Base-by-base conservation (phyloP, 805 yeast genomes). In the Metschnikowia matae region DNA sequence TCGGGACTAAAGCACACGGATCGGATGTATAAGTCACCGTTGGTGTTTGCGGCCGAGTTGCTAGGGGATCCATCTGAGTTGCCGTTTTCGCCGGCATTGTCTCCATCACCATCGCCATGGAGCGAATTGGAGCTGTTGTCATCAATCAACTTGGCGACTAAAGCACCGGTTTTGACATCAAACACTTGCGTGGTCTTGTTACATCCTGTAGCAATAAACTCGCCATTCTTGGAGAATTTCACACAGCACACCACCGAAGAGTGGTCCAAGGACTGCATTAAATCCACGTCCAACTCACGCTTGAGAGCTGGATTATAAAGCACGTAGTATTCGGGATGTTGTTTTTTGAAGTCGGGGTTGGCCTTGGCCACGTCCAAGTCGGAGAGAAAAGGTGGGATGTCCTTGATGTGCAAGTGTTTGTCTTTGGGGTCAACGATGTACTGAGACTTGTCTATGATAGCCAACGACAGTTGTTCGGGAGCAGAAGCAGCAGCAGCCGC, bases 1-100 rank as follows among this genome's bases (percentile, higher is more conserved):
- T 92, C 97, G 45, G 99, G 97, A 3, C 96, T 87, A 74, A 92
- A 92, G 67, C 97, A 91, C 48, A 94, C 97, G 2, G 96, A 87
- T 62, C 99, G 82, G 58, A 92, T 91, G 72, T 92, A 92, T 63
- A 92, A 77, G 69, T 92, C 98, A 48, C 88, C 90, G 53, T 80
- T 83, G 53, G 81, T 81, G 32, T 82, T 79, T 52, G 84, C 84
- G 50, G 80, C 82, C 35, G 75, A 63, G 21, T 70, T 71, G 31
- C 62, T 50, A 38, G 58, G 48, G 23, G 59, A 35, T 35, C 63
- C 57, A 40, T 61, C 65, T 38, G 66, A 57, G 31, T 61, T 63
- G 21, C 64, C 69, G 33, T 78, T 68, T 36, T 79, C 75, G 40
- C 75, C 75, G 39, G 74, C 74, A 48, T 46, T 49, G 34, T 53